Percentiles rank a stretch among this genome's conserved stretches.
These are phyloP conservation scores for Colletotrichum sp. DNA, from an alignment of 2,329 filamentous ascomycete genomes.

Conservation along the genomic window DNA sequence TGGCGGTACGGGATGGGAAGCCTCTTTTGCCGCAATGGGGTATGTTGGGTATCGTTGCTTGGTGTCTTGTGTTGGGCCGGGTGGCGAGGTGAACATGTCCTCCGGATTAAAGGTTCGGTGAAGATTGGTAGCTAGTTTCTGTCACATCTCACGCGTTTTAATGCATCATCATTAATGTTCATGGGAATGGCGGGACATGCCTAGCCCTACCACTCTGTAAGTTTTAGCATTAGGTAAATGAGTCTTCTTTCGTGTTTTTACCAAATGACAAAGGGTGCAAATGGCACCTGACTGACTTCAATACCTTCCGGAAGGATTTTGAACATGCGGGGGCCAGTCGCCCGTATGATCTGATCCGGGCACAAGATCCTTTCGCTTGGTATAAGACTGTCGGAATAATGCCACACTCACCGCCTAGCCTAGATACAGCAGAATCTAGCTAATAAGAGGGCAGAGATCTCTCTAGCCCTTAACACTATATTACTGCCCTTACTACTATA, in stretches of 20 bases:
- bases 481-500: too few species aligned
- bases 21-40: background rate
- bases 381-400: background rate
- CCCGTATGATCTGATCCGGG: background rate
- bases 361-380: background rate
- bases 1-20: background rate
- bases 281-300: background rate
- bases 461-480: too few species aligned
- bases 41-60: background rate
- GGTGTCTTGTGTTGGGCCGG: background rate
- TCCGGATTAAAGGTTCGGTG: background rate
- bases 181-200: background rate
- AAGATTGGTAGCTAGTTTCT: background rate
- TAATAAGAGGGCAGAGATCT: too few species aligned
- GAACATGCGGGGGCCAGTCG: background rate
- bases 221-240: background rate
- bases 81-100: background rate
- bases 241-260: background rate
- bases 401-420: too few species aligned
- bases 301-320: background rate
- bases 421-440: too few species aligned
- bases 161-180: background rate
- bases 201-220: background rate
- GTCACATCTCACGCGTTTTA: background rate
- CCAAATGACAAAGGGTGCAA: background rate